phyloP scores from a whole-genome alignment of 2,329 filamentous ascomycete species.

The Arthrobotrys entomopaga region DNA sequence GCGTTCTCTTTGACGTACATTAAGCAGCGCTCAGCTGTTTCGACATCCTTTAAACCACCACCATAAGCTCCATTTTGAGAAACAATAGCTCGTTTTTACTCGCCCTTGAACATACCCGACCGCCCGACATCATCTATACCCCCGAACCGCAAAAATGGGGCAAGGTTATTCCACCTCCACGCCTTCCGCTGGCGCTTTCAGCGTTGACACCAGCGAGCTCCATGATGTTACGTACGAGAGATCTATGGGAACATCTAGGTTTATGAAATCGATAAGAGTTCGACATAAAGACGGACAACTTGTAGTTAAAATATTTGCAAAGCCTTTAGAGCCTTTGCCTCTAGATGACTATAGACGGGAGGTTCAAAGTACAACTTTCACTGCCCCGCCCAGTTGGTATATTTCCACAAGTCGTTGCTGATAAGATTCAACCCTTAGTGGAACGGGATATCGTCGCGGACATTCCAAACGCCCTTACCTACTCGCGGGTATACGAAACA shows the following conservation, averaged over 20 bases:
- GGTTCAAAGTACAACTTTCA: constrained; percentile 72
- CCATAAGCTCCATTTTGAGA: constrained; percentile 2
- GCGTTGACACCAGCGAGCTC: constrained; percentile 90
- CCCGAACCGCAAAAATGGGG: constrained; percentile 72
- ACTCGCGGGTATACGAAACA: constrained; percentile 91
- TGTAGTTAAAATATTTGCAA: constrained; percentile 93
- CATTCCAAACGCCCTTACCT: constrained; percentile 89
- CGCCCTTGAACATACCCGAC: constrained; percentile 55
- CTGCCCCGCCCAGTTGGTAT: background rate
- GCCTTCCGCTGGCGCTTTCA: constrained; percentile 75
- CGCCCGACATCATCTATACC: constrained; percentile 57
- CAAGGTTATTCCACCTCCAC: constrained; percentile 80
- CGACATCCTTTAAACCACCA: constrained; percentile 1
- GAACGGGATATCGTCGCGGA: constrained; percentile 82
- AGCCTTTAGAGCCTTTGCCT: constrained; percentile 79
- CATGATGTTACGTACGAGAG: constrained; percentile 91
- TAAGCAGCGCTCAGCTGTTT: constrained; percentile 25
- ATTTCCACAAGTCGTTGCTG: constrained; percentile 43
- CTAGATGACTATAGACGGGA: constrained; percentile 80
- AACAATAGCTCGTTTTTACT: constrained; percentile 33
- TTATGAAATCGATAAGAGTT: constrained; percentile 96
- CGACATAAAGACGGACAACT: constrained; percentile 89
- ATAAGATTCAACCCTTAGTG: constrained; percentile 65
- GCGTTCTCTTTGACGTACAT: constrained; percentile 39
- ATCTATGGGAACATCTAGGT: constrained; percentile 87